Evolutionary conservation across 106 monocot species (phyloP), one percentile per base, ranked within the genome.

Genomic region (Acorus calamus): DNA sequence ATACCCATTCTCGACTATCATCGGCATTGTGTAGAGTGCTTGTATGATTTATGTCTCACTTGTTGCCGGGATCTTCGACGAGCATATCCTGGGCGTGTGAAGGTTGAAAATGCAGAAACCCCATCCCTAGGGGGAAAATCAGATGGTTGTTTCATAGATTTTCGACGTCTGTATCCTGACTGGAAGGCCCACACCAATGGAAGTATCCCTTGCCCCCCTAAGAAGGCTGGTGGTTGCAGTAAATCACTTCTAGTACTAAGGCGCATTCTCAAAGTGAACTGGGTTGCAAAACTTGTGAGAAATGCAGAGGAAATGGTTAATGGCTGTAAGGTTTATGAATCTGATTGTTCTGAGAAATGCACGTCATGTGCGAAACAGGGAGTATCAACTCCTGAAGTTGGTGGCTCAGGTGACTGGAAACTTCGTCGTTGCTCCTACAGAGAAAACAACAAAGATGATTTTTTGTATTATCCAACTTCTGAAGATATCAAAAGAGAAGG

Each of bases 1-100:
- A 72, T 79, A 52, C 98, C 98, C 3, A 88, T 98, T 66, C 75
- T 86, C 61, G 98, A 98, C 72, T 98, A 88, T 72, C 98, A 98
- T 73, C 82, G 98, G 41, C 88, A 98, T 73, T 98, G 98, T 55
- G 61, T 69, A 71, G 77, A 72, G 46, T 98, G 98, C 51, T 76
- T 59, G 41, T 88, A 76, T 73, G 98, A 98, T 75, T 56, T 98
- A 11, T 98, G 98, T 62, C 78, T 98, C 50, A 61, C 79, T 4
- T 98, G 98, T 52, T 88, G 88, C 71, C 83, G 63, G 54, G 92
- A 92, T 73, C 75, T 98, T 71, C 68, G 98, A 68, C 53, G 63
- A 54, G 60, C 65, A 68, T 78, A 72, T 3, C 5, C 44, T 11
- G 46, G 70, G 57, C 10, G 47, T 58, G 14, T 47, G 8, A 71